A percentile compares a stretch with the other conserved stretches of the same genome.
Evolutionary conservation across 2,329 filamentous ascomycete species (phyloP).

Genomic region (Aureobasidium uvarum): DNA sequence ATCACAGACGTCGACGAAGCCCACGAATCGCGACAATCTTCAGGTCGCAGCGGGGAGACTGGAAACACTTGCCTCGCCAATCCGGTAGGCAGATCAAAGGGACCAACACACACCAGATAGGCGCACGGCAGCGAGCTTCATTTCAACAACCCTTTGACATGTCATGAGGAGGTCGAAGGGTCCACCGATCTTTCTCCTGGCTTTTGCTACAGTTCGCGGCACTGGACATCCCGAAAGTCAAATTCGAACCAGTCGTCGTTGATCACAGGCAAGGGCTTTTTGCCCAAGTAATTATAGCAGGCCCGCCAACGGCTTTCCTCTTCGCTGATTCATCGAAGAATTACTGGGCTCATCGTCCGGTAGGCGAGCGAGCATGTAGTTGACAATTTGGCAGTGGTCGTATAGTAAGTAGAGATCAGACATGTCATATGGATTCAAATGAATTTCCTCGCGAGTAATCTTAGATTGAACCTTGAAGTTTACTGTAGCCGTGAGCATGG

Average conservation of each 20-base stretch:
- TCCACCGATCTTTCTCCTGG: conserved; percentile 12
- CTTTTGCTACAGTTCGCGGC: conserved; percentile 5
- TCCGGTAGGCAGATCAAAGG: conserved; percentile 9
- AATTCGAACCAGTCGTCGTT: neutral
- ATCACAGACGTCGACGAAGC: neutral
- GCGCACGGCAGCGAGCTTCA: conserved; percentile 12
- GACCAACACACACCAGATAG: conserved; percentile 13
- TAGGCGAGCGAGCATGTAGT: neutral
- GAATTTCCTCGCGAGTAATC: conserved; percentile 4
- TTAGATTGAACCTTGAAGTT: conserved; percentile 7
- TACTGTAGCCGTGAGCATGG: conserved; percentile 6
- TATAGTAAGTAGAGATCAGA: neutral
- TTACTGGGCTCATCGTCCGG: neutral
- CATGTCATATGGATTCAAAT: conserved; percentile 8
- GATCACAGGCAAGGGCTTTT: neutral
- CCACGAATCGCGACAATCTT: conserved; percentile 12
- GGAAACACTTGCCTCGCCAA: conserved; percentile 5
- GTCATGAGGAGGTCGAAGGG: neutral
- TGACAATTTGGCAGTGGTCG: neutral
- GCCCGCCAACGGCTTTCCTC: neutral
- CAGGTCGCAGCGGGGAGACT: conserved; percentile 8
- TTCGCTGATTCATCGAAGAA: conserved; percentile 4
- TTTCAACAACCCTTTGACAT: conserved; percentile 9
- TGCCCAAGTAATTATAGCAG: conserved; percentile 6
- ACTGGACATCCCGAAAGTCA: conserved; percentile 10